Base-by-base conservation (phyloP, 257 asterid genomes). In the Scutellaria minor region DNA sequence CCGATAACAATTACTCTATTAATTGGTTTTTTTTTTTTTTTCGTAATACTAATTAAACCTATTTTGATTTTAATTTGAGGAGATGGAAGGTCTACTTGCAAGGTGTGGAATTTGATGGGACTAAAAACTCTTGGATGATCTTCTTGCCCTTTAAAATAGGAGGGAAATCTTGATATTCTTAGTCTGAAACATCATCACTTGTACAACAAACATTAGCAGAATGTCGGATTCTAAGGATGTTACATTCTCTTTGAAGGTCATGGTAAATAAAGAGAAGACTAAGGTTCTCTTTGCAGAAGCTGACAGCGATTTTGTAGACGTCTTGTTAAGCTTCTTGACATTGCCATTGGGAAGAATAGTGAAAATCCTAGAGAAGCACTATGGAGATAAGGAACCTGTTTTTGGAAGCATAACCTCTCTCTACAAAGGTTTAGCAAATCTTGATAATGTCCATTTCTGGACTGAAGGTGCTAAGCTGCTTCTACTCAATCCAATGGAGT, bases 221-320 rank as follows among this genome's bases (percentile, higher is more conserved):
- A 71, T 59, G 75, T 71, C 60, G 3, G 62, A 48, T 2, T 11
- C 10, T 6, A 20, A 15, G 7, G 70, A 72, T 0, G 56, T 8
- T 1, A 51, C 0, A 5, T 14, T 73, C 11, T 41, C 58, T 12
- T 24, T 73, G 24, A 73, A 53, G 9, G 66, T 27, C 2, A 39
- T 70, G 74, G 7, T 79, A 8, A 75, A 75, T 52, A 75, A 70
- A 20, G 46, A 79, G 65, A 57, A 58, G n/a, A 67, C 35, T 3
- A 76, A 80, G 54, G 81, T 80, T 0, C n/a, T 80, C 1, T 76
- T 71, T 4, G 81, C 79, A 5, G 59, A 67, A 45, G 65, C 46
- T 0, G 76, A 41, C 41, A 14, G 50, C 13, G 46, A 42, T 7
- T 76, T 80, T 1, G 79, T 48, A 0, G 73, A 67, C 4, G 35